Evolutionary conservation across 495 filamentous ascomycete species (phyloP), one percentile per base, ranked within the genome.

Genomic region (Terfezia claveryi): DNA sequence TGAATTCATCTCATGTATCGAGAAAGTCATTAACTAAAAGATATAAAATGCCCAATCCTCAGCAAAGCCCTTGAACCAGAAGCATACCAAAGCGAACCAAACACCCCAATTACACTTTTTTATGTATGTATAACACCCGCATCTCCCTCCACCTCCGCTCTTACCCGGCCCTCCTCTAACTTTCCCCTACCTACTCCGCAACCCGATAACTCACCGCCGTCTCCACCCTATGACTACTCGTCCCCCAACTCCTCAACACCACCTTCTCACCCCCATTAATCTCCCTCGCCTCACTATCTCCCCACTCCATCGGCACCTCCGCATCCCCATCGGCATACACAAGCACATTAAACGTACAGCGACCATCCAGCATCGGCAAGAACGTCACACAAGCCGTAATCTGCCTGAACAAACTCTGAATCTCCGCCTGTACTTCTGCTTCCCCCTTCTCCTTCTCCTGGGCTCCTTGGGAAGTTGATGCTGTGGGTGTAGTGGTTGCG

Each of bases 301-400:
- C 91, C 91, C 91, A 98, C 68, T 98, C 92, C 56, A 98, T 82
- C 7, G 91, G 91, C 14, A 98, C 91, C 23, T 98, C 91, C 23
- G 83, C 89, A 68, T 94, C 87, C 8, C 87, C 91, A 64, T 96
- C 91, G 38, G 91, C 92, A 65, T 98, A 98, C 4, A 98, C 91
- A 23, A 98, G 74, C 20, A 98, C 89, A 66, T 98, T 98, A 74
- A 98, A 98, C 11, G 92, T 95, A 75, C 89, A 98, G 62, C 89
- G 80, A 36, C 87, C 86, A 46, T 83, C 80, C 4, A 98, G 76
- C 69, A 94, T 86, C 0, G 91, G 91, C 5, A 98, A 75, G 67
- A 98, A 96, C 4, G 91, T 95, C 16, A 98, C 91, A 0, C 87
- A 94, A 4, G 92, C 91, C 0, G 91, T 98, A 67, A 98, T 94